Evolutionary conservation across 768 basidiomycete species (phyloP), one percentile per base, ranked within the genome.

Genomic region (Kwoniella mangroviensis): DNA sequence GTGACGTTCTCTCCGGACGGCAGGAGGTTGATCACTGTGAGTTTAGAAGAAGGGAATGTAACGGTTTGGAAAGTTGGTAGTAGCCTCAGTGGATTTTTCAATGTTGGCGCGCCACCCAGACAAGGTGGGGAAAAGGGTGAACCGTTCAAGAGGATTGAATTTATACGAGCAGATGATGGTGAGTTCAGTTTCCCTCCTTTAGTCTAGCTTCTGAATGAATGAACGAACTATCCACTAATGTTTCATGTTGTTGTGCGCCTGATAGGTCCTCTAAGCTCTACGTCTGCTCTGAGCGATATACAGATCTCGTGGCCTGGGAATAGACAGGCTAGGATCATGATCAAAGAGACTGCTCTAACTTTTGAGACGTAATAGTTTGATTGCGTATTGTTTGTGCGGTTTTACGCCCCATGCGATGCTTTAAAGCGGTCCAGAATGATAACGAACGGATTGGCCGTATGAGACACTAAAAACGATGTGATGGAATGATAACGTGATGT

Each of bases 21-120:
- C 0, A 86, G 94, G 21, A 86, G 97, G 21, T 85, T 98, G 19
- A 90, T 96, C 49, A 94, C 94, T 0, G 85, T 93, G 10, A 96
- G 92, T 0, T 85, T 98, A 26, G 92, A 91, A 71, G 94, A 98
- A 79, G 89, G 89, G 28, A 85, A 88, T 4, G 90, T 94, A 5
- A 87, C 93, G 13, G 92, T 96, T 15, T 99, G 97, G 97, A 98
- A 98, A 79, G 94, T 98, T 5, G 96, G 97, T 0, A 87, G 89
- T 10, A 93, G 92, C 77, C 88, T 99, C 72, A 86, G 90, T 24
- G 94, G 93, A 72, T 89, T 98, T 81, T 94, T 98, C 80, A 90
- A 79, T 52, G 90, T 79, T 90, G 95, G 95, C 1, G 91, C 91
- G 7, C 95, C 94, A 2, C 96, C 97, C 5, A 85, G 93, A 40